Base-by-base conservation (phyloP, 768 basidiomycete species). In the Flagelloscypha sp. region DNA sequence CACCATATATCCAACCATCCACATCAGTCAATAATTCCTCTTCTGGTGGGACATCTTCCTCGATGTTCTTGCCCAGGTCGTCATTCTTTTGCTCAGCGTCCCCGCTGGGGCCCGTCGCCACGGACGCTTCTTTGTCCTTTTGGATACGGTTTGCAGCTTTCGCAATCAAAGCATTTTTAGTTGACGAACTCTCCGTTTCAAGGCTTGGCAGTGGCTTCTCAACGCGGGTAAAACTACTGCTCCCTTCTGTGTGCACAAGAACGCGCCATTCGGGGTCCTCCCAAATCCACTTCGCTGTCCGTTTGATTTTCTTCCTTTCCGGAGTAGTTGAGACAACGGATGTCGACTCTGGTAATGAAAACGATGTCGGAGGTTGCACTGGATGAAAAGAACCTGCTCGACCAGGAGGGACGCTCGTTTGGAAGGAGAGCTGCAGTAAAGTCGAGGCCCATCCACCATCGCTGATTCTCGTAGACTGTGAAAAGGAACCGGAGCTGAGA, bases 361-460 rank as follows among this genome's bases (percentile, higher is more conserved):
- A 79, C 5, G 74, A 66, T 46, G 75, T 68, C 3, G 89, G 81
- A 3, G 85, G 78, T 8, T 79, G 67, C 28, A 87, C 65, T 31
- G 84, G 72, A 46, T 65, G 63, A 45, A 70, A 76, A 37, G 59
- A 55, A 19, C 59, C 61, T 15, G 70, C 70, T 58, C 64, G 62
- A 88, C 92, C 90, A 97, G 1, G 86, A 84, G 0, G 92, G 88
- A 4, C 90, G 79, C 50, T 97, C 92, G 12, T 74, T 74, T 0
- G 92, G 92, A 11, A 95, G 72, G 6, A 97, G 72, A 1, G 90
- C 89, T 3, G 86, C 84, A 2, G 92, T 94, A 87, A 87, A 97
- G 58, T 95, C 92, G 28, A 97, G 72, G 9, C 85, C 90, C 75
- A 97, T 77, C 92, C 92, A 97, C 92, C 92, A 94, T 5, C 92